Percentiles rank a stretch among this genome's conserved stretches.
These are phyloP conservation scores for Wickerhamiella azymoides DNA, from an alignment of 805 yeast species.

Conservation along the genomic window DNA sequence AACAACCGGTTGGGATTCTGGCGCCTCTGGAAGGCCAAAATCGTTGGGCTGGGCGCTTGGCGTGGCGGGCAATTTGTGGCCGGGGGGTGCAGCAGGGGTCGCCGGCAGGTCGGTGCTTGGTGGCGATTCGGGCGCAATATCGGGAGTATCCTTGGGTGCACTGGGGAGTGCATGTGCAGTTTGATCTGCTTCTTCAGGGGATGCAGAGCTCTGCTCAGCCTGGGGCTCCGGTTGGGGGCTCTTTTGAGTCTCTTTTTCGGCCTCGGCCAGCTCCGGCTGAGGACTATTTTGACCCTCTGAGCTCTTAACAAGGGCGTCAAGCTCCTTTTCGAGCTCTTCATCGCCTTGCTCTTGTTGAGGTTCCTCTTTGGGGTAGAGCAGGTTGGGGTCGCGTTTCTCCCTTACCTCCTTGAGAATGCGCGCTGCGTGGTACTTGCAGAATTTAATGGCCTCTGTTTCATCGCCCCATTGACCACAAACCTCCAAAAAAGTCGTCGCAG, in stretches of 20 bases:
- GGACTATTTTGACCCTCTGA: not conserved
- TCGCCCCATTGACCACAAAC: slow-evolving; percentile 30
- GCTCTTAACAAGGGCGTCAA: not conserved
- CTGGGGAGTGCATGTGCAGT: not conserved
- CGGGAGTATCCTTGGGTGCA: not conserved
- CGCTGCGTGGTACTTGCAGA: slow-evolving; percentile 49
- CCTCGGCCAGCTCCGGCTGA: not conserved
- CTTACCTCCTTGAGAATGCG: slow-evolving; percentile 39
- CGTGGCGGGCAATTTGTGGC: slow-evolving; percentile 12
- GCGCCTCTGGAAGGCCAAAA: slow-evolving; percentile 8
- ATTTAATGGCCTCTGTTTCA: slow-evolving; percentile 37
- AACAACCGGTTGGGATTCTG: slow-evolving; percentile 9
- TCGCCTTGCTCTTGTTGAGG: slow-evolving; percentile 7
- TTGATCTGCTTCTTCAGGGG: no score
- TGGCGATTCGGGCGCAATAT: not conserved
- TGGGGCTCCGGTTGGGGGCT: not conserved
- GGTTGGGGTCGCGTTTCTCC: slow-evolving; percentile 44
- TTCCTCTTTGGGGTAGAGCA: slow-evolving; percentile 30
- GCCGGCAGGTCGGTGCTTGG: not conserved
- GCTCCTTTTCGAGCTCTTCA: slow-evolving; percentile 10
- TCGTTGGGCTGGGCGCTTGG: slow-evolving; percentile 14
- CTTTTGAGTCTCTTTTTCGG: not conserved
- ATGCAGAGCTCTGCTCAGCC: no score
- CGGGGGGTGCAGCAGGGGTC: slow-evolving; percentile 2
- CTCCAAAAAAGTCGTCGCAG: slow-evolving; percentile 41